phyloP scores from a whole-genome alignment of 345 rosid genomes.

The Xanthoceras sorbifolium region DNA sequence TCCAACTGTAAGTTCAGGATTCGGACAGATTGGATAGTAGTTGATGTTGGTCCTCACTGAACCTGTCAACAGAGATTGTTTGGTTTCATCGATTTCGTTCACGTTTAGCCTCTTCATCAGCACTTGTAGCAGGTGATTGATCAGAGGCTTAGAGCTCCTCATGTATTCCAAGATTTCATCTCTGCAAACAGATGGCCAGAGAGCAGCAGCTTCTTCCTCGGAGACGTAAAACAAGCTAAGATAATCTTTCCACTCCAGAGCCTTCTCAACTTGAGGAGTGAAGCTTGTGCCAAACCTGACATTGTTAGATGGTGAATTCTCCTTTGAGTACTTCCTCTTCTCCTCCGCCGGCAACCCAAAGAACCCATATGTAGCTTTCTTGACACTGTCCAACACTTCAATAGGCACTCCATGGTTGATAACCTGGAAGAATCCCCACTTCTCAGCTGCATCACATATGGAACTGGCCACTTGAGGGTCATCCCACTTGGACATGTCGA shows the following conservation, averaged over 20 bases:
- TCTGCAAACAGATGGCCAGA: constrained; percentile 33
- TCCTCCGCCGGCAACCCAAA: constrained; percentile 41
- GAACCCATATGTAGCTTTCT: constrained; percentile 43
- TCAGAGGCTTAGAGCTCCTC: constrained; percentile 21
- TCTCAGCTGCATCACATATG: constrained; percentile 47
- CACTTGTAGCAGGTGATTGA: constrained; percentile 11
- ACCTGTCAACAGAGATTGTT: constrained; percentile 23
- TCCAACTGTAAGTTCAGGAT: constrained; percentile 26
- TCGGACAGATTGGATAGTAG: constrained; percentile 28
- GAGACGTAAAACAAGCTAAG: constrained; percentile 25
- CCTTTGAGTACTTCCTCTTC: constrained; percentile 40
- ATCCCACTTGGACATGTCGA: constrained; percentile 43
- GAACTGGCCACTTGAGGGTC: constrained; percentile 37
- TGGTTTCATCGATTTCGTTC: constrained; percentile 22
- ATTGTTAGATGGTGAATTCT: constrained; percentile 25
- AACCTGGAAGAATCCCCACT: constrained; percentile 55
- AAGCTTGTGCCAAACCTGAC: constrained; percentile 29
- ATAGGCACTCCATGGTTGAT: constrained; percentile 50
- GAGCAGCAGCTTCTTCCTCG: constrained; percentile 23
- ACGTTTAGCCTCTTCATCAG: constrained; percentile 26
- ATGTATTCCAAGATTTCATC: constrained; percentile 27
- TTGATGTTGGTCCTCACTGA: constrained; percentile 26
- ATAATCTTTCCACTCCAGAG: constrained; percentile 32
- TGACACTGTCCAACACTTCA: constrained; percentile 39
- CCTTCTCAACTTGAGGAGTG: constrained; percentile 24